phyloP scores from a whole-genome alignment of 2,329 filamentous ascomycete species.

The Alternaria longipes region DNA sequence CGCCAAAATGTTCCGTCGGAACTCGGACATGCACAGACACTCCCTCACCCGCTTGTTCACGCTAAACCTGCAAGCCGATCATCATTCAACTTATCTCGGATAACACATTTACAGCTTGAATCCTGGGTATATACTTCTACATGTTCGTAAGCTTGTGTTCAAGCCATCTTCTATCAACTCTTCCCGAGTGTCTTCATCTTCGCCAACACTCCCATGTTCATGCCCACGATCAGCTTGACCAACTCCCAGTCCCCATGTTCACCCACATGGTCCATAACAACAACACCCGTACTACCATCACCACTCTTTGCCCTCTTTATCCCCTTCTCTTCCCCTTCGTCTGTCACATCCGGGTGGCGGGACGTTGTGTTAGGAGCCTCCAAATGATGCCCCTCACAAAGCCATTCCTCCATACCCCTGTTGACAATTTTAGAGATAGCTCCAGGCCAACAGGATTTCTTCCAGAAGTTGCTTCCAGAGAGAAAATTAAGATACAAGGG shows the following conservation, averaged over 20 bases:
- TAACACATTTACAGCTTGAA: not conserved
- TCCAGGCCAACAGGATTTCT: conserved; percentile 90
- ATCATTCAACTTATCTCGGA: not conserved
- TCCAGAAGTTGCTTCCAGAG: conserved; percentile 94
- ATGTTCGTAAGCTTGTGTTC: not conserved
- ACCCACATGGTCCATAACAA: conserved; percentile 95
- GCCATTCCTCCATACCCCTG: conserved; percentile 71
- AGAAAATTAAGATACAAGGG: conserved; percentile 92
- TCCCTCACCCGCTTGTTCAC: not conserved
- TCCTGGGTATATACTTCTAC: not conserved
- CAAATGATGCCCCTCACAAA: conserved; percentile 63
- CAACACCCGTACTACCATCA: conserved; percentile 82
- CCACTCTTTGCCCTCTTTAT: conserved; percentile 58
- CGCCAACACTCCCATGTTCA: conserved; percentile 74
- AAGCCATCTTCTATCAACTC: not conserved
- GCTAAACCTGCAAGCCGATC: not conserved
- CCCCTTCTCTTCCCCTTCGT: conserved; percentile 15
- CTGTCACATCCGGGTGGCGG: conserved; percentile 29
- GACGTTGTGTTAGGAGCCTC: conserved; percentile 18
- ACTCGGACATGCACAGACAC: conserved; percentile 10
- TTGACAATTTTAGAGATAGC: conserved; percentile 89
- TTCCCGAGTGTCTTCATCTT: conserved; percentile 1
- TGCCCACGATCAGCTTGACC: conserved; percentile 83
- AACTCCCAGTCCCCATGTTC: conserved; percentile 89
- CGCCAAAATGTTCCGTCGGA: conserved; percentile 14